Percentiles rank a stretch among this genome's conserved stretches.
phyloP scores from a whole-genome alignment of 1,284 basidiomycete genomes.

The Ganoderma boninense region DNA sequence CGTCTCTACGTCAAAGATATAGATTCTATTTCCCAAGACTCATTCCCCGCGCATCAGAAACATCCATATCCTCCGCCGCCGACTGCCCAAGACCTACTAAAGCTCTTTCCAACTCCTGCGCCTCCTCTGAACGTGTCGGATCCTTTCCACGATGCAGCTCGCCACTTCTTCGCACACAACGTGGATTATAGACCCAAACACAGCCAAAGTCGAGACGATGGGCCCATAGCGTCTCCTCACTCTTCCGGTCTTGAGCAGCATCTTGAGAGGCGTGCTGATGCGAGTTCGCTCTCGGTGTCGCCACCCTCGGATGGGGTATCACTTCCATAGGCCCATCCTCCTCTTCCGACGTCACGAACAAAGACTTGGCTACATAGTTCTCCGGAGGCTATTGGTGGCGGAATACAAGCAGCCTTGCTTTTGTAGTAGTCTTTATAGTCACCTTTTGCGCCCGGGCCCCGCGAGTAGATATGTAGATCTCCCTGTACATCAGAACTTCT shows the following conservation, averaged over 20 bases:
- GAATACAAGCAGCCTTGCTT: too few species aligned
- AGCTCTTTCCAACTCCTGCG: not conserved
- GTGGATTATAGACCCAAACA: not conserved
- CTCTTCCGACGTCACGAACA: not conserved
- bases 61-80: not conserved
- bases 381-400: too few species aligned
- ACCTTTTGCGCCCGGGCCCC: too few species aligned
- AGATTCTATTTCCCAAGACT: not conserved
- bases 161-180: not conserved
- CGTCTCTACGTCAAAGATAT: not conserved
- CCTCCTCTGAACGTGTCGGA: not conserved
- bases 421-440: too few species aligned
- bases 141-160: not conserved
- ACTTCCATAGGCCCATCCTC: not conserved
- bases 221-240: not conserved
- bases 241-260: not conserved
- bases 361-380: too few species aligned
- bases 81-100: not conserved
- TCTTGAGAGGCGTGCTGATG: not conserved
- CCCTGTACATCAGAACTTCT: too few species aligned
- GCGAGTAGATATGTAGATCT: too few species aligned
- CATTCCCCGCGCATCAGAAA: not conserved
- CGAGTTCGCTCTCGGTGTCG: not conserved
- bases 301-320: not conserved
- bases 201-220: not conserved